Conservation (phyloP, 2,329 filamentous ascomycete genomes). For the Arthrobotrys pseudoclavata region DNA sequence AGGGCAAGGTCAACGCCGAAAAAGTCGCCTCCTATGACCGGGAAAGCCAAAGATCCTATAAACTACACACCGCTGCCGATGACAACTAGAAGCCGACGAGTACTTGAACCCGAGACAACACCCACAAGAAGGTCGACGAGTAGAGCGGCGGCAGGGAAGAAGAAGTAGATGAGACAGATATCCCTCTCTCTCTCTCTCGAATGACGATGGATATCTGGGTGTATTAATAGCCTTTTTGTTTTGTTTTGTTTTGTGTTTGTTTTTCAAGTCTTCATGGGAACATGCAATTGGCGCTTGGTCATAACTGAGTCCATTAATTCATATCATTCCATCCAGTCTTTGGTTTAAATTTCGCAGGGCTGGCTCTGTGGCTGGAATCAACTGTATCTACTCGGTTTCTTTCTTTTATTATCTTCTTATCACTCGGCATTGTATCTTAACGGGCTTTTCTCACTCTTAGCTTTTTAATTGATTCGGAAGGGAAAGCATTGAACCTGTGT, state of each 20-base stretch:
- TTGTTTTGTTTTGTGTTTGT: background rate
- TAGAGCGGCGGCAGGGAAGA: conserved; percentile 31
- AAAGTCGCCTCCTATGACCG: conserved; percentile 33
- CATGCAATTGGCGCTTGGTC: conserved; percentile 13
- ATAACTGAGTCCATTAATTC: conserved; percentile 9
- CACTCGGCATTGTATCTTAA: conserved; percentile 10
- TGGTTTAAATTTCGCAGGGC: background rate
- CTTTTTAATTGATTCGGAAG: conserved; percentile 21
- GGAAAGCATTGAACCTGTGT: conserved; percentile 15
- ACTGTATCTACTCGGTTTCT: conserved; percentile 8
- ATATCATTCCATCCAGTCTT: background rate
- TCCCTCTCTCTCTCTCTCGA: too few relatives aligned
- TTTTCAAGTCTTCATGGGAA: conserved; percentile 11
- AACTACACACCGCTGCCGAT: conserved; percentile 43
- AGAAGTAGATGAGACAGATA: conserved; percentile 1
- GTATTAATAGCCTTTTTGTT: background rate
- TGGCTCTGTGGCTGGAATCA: conserved; percentile 4
- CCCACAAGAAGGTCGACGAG: conserved; percentile 50
- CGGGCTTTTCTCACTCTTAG: conserved; percentile 11
- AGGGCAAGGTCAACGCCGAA: conserved; percentile 35
- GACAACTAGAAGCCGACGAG: conserved; percentile 54
- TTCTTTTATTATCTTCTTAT: background rate
- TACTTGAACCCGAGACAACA: conserved; percentile 44
- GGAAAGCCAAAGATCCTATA: conserved; percentile 37
- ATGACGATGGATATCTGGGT: background rate